phyloP scores from a whole-genome alignment of 306 rosid species.

The Castanopsis chinensis region DNA sequence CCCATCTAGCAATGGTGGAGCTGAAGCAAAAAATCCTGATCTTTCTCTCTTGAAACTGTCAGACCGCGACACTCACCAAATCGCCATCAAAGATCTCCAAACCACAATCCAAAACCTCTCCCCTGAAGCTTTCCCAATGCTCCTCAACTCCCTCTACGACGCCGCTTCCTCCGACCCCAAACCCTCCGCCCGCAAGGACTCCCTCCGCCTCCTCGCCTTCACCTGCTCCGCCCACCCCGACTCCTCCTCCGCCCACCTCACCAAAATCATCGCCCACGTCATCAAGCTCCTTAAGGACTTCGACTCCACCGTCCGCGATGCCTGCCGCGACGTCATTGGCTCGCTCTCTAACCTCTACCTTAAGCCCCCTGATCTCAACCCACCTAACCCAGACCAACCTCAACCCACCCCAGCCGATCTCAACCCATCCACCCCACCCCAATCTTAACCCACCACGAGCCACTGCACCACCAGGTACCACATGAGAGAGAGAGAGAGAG shows the following conservation, averaged over 20 bases:
- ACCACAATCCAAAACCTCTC: slow-evolving; percentile 61
- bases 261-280: slow-evolving; percentile 63
- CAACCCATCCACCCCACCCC: too few relatives aligned
- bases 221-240: slow-evolving; percentile 65
- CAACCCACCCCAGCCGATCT: too few relatives aligned
- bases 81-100: slow-evolving; percentile 86
- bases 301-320: slow-evolving; percentile 68
- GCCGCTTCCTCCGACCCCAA: slow-evolving; percentile 72
- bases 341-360: slow-evolving; percentile 56
- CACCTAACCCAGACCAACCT: too few relatives aligned
- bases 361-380: too few relatives aligned
- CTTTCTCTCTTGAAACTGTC: slow-evolving; percentile 83
- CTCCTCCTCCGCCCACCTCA: slow-evolving; percentile 61
- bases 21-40: slow-evolving; percentile 84
- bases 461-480: too few relatives aligned
- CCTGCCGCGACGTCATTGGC: slow-evolving; percentile 84
- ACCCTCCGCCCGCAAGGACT: slow-evolving; percentile 74
- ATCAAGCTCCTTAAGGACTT: slow-evolving; percentile 74
- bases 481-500: too few relatives aligned
- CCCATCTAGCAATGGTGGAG: slow-evolving; percentile 92
- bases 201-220: slow-evolving; percentile 63
- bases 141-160: slow-evolving; percentile 82
- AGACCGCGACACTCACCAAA: slow-evolving; percentile 91
- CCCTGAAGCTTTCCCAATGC: slow-evolving; percentile 73
- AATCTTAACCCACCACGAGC: too few relatives aligned